Base-by-base conservation (phyloP, 768 basidiomycete species). In the Phaffia tasmanica region DNA sequence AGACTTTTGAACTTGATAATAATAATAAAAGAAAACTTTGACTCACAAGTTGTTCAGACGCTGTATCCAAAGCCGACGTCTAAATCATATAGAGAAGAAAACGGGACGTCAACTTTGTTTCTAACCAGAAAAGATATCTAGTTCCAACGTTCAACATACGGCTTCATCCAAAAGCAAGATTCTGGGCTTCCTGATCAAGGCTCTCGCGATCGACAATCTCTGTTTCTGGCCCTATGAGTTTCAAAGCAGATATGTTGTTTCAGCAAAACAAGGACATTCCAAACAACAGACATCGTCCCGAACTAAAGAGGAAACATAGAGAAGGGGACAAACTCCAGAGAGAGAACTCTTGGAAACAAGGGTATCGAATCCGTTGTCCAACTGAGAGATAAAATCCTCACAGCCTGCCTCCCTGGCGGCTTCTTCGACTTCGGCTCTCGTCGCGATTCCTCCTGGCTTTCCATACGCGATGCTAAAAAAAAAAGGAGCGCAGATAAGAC, bases 391-490 rank as follows among this genome's bases (percentile, higher is more conserved):
- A 19, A 69, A 69, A 23, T 63, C 67, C 15, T 54, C 23, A 27
- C 67, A 69, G 6, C 67, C 67, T 11, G 67, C 67, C n/a, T 57
- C 62, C 11, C 47, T 54, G 0, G 67, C 67, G 7, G 67, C 67
- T 9, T 51, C 62, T 49, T 63, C 56, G 35, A 69, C 67, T 48
- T 69, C 62, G 6, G 27, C 67, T 19, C 49, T 56, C 29, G 67
- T 63, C n/a, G 67, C 62, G 1, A 8, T 11, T 18, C 67, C 67
- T 4, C 53, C 62, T 5, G 61, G 55, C 27, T 57, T 56, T 16
- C 67, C 67, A 54, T 69, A 69, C 3, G 67, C 67, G 35, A 69
- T 69, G 62, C 64, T 69, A 49, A 60, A 62, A 15, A 61, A 5
- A 5, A 42, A 42, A 42, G 11, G 35, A 42, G 35, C 35, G 11